Conservation (phyloP, 805 yeast genomes). For the Myxozyma mucilagina region DNA sequence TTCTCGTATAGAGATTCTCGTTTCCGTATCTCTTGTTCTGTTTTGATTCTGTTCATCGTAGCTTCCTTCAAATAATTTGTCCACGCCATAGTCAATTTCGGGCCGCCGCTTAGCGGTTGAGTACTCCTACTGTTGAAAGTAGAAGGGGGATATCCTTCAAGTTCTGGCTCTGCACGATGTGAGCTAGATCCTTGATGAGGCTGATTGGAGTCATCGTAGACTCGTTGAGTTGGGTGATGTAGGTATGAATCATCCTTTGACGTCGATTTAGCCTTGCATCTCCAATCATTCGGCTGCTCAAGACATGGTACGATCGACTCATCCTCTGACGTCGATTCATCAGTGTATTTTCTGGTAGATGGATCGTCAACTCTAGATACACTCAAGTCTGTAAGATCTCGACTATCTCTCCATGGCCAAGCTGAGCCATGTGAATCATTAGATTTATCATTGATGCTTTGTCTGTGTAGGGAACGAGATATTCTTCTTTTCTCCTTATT, state of each 20-base stretch:
- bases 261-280: too few relatives aligned
- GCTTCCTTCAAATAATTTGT: constrained; percentile 23
- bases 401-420: constrained; percentile 17
- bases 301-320: too few relatives aligned
- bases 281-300: too few relatives aligned
- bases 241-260: too few relatives aligned
- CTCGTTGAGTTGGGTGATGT: too few relatives aligned
- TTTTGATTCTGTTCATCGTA: constrained; percentile 18
- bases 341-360: too few relatives aligned
- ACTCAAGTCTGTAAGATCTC: constrained; percentile 12
- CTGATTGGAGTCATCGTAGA: too few relatives aligned
- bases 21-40: constrained; percentile 12
- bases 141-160: too few relatives aligned
- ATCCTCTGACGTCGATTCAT: too few relatives aligned
- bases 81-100: constrained; percentile 26
- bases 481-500: background rate
- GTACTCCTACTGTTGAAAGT: too few relatives aligned
- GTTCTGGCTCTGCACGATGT: too few relatives aligned
- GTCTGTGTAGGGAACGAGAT: background rate
- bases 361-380: background rate
- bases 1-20: background rate
- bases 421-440: background rate
- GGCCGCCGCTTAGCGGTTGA: background rate
- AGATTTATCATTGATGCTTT: background rate
- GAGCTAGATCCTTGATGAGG: too few relatives aligned